Conservation (phyloP, 805 yeast species). For the Starmerella gropengiesseri region DNA sequence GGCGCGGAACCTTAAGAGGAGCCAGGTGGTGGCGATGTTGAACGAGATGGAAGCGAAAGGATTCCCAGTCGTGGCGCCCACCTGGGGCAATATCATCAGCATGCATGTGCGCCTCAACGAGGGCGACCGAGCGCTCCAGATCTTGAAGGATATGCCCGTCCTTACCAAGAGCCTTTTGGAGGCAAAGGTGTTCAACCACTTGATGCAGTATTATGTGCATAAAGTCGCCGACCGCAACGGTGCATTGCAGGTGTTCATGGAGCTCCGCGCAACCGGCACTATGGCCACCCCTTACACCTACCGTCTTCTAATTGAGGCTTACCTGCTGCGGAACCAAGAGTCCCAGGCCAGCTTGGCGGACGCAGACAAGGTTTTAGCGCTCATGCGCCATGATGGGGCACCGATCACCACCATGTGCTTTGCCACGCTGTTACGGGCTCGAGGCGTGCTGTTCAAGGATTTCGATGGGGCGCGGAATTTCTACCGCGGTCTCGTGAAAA, state of each 20-base stretch:
- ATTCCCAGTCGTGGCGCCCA: not conserved
- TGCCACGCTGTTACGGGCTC: slow-evolving; percentile 32
- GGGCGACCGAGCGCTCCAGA: slow-evolving; percentile 10
- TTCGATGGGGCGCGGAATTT: slow-evolving; percentile 30
- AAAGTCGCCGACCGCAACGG: slow-evolving; percentile 26
- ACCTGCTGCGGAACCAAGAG: slow-evolving; percentile 29
- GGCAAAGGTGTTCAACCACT: slow-evolving; percentile 30
- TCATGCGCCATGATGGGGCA: slow-evolving; percentile 27
- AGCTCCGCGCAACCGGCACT: slow-evolving; percentile 26
- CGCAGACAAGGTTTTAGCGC: slow-evolving; percentile 30
- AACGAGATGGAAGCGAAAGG: slow-evolving; percentile 5
- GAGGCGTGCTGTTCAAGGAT: slow-evolving; percentile 31
- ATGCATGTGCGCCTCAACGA: slow-evolving; percentile 11
- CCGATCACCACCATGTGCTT: slow-evolving; percentile 30
- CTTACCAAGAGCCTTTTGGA: slow-evolving; percentile 9
- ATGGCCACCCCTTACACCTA: slow-evolving; percentile 33
- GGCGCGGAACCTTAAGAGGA: slow-evolving; percentile 7
- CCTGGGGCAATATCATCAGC: slow-evolving; percentile 13
- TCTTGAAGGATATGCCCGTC: slow-evolving; percentile 8
- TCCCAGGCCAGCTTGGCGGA: slow-evolving; percentile 25
- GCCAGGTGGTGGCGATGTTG: slow-evolving; percentile 1
- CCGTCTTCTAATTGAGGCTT: slow-evolving; percentile 32
- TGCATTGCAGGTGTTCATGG: slow-evolving; percentile 28
- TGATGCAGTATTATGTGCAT: slow-evolving; percentile 33
- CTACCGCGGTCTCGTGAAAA: slow-evolving; percentile 27